Percentiles rank a stretch among this genome's conserved stretches.
Evolutionary conservation across 1,284 basidiomycete genomes (phyloP).

Genomic region (Grifola frondosa): DNA sequence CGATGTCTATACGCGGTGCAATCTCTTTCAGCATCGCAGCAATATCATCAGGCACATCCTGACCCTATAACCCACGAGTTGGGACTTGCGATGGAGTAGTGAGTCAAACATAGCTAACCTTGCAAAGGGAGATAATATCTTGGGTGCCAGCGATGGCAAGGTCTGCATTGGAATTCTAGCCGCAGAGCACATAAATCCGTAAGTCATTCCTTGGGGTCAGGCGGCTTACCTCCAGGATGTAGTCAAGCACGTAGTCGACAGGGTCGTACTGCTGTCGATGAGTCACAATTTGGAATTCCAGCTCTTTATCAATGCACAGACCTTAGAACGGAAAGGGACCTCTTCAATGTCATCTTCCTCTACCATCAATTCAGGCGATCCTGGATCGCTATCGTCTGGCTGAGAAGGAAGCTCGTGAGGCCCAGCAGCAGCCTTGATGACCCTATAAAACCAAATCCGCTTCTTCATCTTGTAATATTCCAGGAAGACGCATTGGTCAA

Average conservation of each 20-base stretch:
- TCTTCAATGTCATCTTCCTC: constrained; percentile 10
- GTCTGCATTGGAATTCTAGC: constrained; percentile 10
- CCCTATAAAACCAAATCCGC: constrained; percentile 7
- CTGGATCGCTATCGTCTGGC: constrained; percentile 2
- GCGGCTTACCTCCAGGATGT: constrained; percentile 17
- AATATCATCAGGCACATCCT: constrained; percentile 3
- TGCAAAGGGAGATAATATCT: constrained; percentile 16
- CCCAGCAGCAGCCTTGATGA: constrained; percentile 17
- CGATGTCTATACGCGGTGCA: constrained; percentile 8
- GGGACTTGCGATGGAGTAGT: too few species aligned
- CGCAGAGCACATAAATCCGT: background rate
- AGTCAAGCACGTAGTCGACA: constrained; percentile 18
- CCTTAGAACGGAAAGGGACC: constrained; percentile 1
- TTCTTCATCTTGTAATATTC: constrained; percentile 25
- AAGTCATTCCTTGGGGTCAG: constrained; percentile 1
- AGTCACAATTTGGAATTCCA: too few species aligned
- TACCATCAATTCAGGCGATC: constrained; percentile 1
- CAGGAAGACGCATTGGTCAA: constrained; percentile 21
- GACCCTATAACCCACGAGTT: too few species aligned
- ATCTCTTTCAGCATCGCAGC: background rate
- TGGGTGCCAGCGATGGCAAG: constrained; percentile 19
- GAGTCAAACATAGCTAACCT: too few species aligned
- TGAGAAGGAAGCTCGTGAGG: constrained; percentile 7
- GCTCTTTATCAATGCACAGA: background rate
- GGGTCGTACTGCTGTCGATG: constrained; percentile 16